Percentiles rank a stretch among this genome's conserved stretches.
Conservation (phyloP, 202 grass and related monocot genomes). For the Hordeum pubiflorum region DNA sequence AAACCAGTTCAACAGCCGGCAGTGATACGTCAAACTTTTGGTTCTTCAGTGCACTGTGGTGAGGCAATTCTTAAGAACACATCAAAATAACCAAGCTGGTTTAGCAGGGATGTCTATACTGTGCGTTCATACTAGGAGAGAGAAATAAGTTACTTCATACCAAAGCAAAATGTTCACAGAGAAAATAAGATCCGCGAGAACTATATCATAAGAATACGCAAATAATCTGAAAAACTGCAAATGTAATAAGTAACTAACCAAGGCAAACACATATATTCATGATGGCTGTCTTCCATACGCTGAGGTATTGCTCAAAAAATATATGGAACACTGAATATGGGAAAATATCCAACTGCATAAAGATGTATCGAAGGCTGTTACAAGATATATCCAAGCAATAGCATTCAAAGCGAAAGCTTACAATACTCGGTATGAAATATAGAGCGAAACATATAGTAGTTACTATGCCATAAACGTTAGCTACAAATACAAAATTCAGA, state of each 20-base stretch:
- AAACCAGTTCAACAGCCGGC: not conserved
- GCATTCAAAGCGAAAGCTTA: conserved; percentile 3
- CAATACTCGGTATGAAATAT: not conserved
- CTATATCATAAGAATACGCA: not conserved
- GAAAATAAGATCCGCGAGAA: not conserved
- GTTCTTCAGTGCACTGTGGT: not conserved
- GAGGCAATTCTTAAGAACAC: not conserved
- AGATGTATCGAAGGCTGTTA: conserved; percentile 17
- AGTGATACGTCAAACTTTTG: not conserved
- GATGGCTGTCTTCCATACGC: conserved; percentile 88
- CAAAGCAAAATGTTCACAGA: not conserved
- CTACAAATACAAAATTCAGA: conserved; percentile 1
- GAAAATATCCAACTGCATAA: conserved; percentile 82
- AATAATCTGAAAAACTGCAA: not conserved
- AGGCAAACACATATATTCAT: conserved; percentile 80
- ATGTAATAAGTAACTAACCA: conserved; percentile 51
- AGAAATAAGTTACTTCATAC: conserved; percentile 5
- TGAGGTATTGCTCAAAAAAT: conserved; percentile 98
- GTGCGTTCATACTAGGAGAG: conserved; percentile 8
- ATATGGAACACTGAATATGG: conserved; percentile 98
- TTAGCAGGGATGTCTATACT: not conserved
- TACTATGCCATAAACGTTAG: not conserved
- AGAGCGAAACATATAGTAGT: not conserved
- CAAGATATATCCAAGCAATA: not conserved
- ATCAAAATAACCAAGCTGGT: conserved; percentile 12